Base-by-base conservation (phyloP, 179 eudicot genomes). In the Spinacia oleracea region DNA sequence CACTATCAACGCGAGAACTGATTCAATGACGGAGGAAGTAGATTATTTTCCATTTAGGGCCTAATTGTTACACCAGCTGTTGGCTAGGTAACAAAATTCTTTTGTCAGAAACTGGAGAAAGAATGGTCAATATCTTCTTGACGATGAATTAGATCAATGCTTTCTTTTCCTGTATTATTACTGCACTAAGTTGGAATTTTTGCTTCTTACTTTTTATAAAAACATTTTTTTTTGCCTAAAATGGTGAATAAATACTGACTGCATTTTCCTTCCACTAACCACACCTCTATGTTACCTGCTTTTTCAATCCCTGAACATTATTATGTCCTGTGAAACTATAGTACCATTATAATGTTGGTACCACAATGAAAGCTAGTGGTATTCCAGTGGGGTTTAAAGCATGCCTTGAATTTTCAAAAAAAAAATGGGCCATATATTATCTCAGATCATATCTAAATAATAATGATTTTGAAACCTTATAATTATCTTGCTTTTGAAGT, bases 331-430 rank as follows among this genome's bases (percentile, higher is more conserved):
- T 75, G 77, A 79, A 66, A 75, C 80, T 79, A 68, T 83, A 75
- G 82, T 75, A 75, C 82, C 73, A 75, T 70, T 79, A 75, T 79
- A 80, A 79, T 76, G 83, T 38, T 83, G 79, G 77, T 83, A 65
- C 85, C 85, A 79, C 82, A 65, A 42, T 83, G 42, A 71, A 83
- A 71, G 76, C 70, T 83, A 72, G 83, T 83, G 78, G 80, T 65
- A 45, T 79, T 64, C 76, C 27, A 58, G 85, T 83, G 80, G 82
- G 82, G 75, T 72, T 64, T 42, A 65, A 79, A 83, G 85, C 82
- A 83, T 79, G 85, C 63, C 70, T 83, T 53, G 80, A 79, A 75
- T 38, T 75, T 76, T 71, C 75, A 16, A 48, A 48, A 45, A 69
- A 79, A 74, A 59, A 72, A 75, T 79, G 85, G 85, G 80, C 77